Percentiles rank a stretch among this genome's conserved stretches.
phyloP scores from a whole-genome alignment of 768 basidiomycete genomes.

The Gautieria morchelliformis region DNA sequence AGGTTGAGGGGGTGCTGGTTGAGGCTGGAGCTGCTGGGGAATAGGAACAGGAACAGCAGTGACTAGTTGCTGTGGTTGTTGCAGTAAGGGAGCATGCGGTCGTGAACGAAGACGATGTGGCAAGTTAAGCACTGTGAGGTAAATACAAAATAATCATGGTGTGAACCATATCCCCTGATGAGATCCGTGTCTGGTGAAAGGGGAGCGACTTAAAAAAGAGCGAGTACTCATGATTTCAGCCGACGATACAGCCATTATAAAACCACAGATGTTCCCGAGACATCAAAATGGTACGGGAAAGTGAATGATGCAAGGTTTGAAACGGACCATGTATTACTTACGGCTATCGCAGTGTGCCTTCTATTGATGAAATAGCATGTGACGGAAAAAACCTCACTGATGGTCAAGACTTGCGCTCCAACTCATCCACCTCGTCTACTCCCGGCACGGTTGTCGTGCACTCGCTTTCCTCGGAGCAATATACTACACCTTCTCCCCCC shows the following conservation, averaged over 20 bases:
- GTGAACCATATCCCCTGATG: not conserved
- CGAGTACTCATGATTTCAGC: constrained; percentile 18
- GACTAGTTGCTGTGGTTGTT: too few species aligned
- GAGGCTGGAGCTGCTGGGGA: too few species aligned
- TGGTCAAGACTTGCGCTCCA: not conserved
- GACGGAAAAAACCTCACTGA: too few species aligned
- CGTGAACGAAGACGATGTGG: too few species aligned
- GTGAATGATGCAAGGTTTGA: not conserved
- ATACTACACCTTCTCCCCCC: not conserved
- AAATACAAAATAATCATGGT: not conserved
- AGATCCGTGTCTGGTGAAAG: not conserved
- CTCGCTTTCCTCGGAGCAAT: not conserved
- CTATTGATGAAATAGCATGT: too few species aligned
- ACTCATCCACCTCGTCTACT: not conserved
- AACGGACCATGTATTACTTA: constrained; percentile 36
- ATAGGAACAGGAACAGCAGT: too few species aligned
- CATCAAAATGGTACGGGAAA: constrained; percentile 13
- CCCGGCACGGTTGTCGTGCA: not conserved
- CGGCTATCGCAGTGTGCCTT: too few species aligned
- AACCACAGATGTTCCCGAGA: constrained; percentile 54
- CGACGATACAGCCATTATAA: constrained; percentile 56
- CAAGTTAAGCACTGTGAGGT: not conserved
- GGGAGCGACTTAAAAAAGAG: not conserved
- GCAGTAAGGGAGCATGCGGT: too few species aligned
- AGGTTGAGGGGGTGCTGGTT: too few species aligned